phyloP scores from a whole-genome alignment of 768 basidiomycete species.

The Xanthoconium purpureum region DNA sequence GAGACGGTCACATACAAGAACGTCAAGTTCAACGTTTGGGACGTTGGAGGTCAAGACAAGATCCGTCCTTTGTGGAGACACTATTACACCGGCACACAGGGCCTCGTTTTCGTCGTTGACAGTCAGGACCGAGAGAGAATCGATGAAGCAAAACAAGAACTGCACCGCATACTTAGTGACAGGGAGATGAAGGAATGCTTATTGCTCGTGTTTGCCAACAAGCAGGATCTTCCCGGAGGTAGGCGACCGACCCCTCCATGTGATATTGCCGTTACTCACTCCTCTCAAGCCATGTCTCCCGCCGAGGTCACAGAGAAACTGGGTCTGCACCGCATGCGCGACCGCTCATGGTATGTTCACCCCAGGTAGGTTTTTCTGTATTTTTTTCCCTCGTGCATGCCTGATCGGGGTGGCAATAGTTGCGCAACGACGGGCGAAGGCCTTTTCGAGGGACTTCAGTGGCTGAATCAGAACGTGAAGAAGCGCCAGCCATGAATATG shows the following conservation, averaged over 20 bases:
- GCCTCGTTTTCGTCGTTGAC: constrained; percentile 97
- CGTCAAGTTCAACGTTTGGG: constrained; percentile 93
- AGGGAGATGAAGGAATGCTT: constrained; percentile 98
- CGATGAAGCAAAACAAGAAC: constrained; percentile 93
- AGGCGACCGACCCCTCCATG: constrained; percentile 26
- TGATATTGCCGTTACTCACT: background rate
- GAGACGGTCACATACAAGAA: constrained; percentile 99
- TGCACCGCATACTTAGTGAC: constrained; percentile 94
- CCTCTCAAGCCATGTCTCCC: constrained; percentile 82
- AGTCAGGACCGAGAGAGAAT: constrained; percentile 93
- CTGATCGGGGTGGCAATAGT: constrained; percentile 40
- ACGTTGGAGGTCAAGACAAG: constrained; percentile 99
- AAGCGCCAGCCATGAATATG: constrained; percentile 69
- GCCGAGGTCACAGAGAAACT: constrained; percentile 98
- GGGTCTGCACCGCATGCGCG: constrained; percentile 92
- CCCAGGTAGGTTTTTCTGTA: constrained; percentile 64
- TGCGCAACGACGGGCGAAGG: constrained; percentile 97
- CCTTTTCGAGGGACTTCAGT: constrained; percentile 94
- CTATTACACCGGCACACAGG: constrained; percentile 98
- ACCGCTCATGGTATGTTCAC: constrained; percentile 98
- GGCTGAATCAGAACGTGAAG: constrained; percentile 97
- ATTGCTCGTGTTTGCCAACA: constrained; percentile 97
- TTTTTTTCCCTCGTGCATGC: background rate
- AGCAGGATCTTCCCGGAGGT: constrained; percentile 98
- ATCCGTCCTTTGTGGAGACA: constrained; percentile 98